Percentiles rank a stretch among this genome's conserved stretches.
These are phyloP conservation scores for Dissophora globulifera DNA, from an alignment of 192 early-diverging fungal genomes.

Conservation along the genomic window DNA sequence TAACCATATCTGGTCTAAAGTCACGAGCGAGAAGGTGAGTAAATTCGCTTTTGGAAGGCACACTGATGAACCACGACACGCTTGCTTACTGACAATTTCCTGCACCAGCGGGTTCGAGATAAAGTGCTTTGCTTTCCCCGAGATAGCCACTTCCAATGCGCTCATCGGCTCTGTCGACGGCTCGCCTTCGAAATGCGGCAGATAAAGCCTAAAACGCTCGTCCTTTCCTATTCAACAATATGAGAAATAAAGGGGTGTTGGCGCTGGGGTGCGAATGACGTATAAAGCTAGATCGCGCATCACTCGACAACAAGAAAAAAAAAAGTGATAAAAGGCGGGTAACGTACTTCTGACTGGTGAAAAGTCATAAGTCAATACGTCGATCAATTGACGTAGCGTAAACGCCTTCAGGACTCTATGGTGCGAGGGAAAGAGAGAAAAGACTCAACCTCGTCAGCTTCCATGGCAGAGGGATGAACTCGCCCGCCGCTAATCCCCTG, in stretches of 20 bases:
- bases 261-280: too few species aligned
- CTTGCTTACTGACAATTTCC: slow-evolving; percentile 48
- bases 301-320: too few species aligned
- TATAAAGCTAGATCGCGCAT: neutral
- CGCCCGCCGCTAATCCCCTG: too few species aligned
- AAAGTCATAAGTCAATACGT: slow-evolving; percentile 55
- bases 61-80: too few species aligned
- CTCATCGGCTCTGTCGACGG: slow-evolving; percentile 52
- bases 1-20: slow-evolving; percentile 53
- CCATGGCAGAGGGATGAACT: too few species aligned
- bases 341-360: slow-evolving; percentile 38
- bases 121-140: slow-evolving; percentile 54
- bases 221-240: slow-evolving; percentile 14
- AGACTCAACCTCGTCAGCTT: too few species aligned
- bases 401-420: slow-evolving; percentile 50
- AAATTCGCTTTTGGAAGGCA: too few species aligned
- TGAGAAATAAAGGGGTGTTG: too few species aligned
- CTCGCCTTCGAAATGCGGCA: slow-evolving; percentile 45
- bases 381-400: slow-evolving; percentile 44
- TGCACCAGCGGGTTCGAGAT: slow-evolving; percentile 53
- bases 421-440: neutral
- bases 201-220: slow-evolving; percentile 17
- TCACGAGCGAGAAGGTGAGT: neutral
- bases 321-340: too few species aligned
- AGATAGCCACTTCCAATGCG: slow-evolving; percentile 55